Conservation (phyloP, 2,329 filamentous ascomycete genomes). For the Aspergillus sojae region DNA sequence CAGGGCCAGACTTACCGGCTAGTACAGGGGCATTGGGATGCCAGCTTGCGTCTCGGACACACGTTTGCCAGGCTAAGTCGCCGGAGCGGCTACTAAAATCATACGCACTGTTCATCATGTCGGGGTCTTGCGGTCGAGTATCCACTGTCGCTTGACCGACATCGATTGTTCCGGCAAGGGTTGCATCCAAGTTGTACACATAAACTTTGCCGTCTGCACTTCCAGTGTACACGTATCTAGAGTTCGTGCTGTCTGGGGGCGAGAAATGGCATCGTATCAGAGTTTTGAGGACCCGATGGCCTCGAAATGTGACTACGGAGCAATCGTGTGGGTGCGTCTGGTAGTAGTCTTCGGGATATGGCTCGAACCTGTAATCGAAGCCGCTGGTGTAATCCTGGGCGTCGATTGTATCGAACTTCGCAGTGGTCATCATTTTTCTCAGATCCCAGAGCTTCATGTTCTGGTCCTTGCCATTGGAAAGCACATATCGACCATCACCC, state of each 20-base stretch:
- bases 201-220: constrained; percentile 88
- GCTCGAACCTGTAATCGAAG: constrained; percentile 65
- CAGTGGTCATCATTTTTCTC: constrained; percentile 80
- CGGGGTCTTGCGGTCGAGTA: constrained; percentile 58
- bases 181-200: constrained; percentile 92
- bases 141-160: constrained; percentile 71
- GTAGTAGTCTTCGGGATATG: constrained; percentile 58
- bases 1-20: constrained; percentile 54
- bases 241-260: constrained; percentile 81
- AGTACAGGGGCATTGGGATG: constrained; percentile 82
- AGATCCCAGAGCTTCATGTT: constrained; percentile 97
- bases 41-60: constrained; percentile 87
- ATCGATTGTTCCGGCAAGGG: constrained; percentile 74
- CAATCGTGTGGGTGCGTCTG: constrained; percentile 79
- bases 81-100: constrained; percentile 53
- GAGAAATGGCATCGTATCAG: constrained; percentile 95
- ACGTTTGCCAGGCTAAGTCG: constrained; percentile 70
- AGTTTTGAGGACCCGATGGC: constrained; percentile 85
- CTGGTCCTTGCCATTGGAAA: constrained; percentile 95
- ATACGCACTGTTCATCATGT: constrained; percentile 59
- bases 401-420: constrained; percentile 58
- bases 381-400: constrained; percentile 57
- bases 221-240: constrained; percentile 89
- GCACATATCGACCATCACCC: constrained; percentile 83
- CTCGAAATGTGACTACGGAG: constrained; percentile 89